phyloP scores from a whole-genome alignment of 108 stramenopile genomes.

The Nannochloropsis gaditana region DNA sequence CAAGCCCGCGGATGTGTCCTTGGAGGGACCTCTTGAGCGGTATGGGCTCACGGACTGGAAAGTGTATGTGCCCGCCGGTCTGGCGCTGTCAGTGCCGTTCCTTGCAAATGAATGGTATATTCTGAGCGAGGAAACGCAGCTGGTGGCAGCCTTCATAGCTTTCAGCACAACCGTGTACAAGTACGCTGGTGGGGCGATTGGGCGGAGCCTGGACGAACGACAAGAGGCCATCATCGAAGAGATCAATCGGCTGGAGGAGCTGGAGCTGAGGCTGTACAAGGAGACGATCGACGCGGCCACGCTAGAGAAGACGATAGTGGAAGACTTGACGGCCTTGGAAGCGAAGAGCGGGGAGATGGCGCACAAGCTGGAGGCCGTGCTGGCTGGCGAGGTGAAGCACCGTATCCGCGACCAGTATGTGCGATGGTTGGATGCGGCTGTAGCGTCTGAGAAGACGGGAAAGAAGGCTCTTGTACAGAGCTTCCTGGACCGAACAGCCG shows the following conservation, averaged over 20 bases:
- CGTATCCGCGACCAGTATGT: not conserved
- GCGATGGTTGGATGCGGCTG: not conserved
- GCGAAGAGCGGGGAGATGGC: slow-evolving; percentile 2
- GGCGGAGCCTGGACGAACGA: slow-evolving; percentile 66
- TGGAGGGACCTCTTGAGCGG: not conserved
- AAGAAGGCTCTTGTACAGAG: not conserved
- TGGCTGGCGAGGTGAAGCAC: slow-evolving; percentile 16
- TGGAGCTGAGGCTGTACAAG: not conserved
- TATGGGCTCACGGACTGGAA: not conserved
- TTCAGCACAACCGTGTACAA: slow-evolving; percentile 73
- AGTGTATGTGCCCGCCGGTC: slow-evolving; percentile 61
- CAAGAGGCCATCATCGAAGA: slow-evolving; percentile 65
- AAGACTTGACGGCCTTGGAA: not conserved
- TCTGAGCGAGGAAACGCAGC: slow-evolving; percentile 75
- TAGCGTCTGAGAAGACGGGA: not conserved
- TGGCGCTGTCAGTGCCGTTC: slow-evolving; percentile 70
- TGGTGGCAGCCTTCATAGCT: slow-evolving; percentile 69
- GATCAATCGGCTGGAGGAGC: slow-evolving; percentile 66
- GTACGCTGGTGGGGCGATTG: slow-evolving; percentile 71
- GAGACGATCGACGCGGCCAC: not conserved
- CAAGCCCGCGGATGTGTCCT: not conserved
- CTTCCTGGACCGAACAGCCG: not conserved
- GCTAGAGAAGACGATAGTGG: slow-evolving; percentile 16
- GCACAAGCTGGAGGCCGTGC: slow-evolving; percentile 1
- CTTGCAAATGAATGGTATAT: slow-evolving; percentile 69